These are phyloP conservation scores for Citrus cavaleriei DNA, from an alignment of 345 rosid genomes.

Conservation along the genomic window DNA sequence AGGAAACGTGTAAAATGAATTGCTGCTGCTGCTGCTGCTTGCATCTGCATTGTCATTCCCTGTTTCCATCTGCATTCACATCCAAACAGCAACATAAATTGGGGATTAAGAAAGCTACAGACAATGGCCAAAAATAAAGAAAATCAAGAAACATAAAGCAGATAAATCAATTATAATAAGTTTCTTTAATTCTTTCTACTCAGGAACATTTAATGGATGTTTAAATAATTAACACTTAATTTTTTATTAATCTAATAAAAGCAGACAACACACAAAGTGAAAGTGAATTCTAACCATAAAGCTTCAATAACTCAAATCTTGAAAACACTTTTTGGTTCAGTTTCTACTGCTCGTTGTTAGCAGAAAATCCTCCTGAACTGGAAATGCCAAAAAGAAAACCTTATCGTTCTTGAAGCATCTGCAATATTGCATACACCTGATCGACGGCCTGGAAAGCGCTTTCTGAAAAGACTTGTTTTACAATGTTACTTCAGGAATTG, in stretches of 20 bases:
- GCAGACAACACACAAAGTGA: neutral
- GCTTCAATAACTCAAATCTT: neutral
- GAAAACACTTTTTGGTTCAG: neutral
- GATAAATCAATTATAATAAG: neutral
- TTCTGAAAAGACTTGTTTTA: neutral
- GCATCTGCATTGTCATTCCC: slow-evolving; percentile 72
- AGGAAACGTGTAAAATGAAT: slow-evolving; percentile 24
- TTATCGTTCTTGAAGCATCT: neutral
- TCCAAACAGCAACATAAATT: neutral
- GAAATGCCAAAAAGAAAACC: neutral
- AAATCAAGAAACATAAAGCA: slow-evolving; percentile 6
- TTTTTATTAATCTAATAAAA: neutral
- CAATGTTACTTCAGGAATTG: neutral
- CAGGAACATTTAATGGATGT: too few species aligned
- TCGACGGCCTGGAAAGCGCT: neutral
- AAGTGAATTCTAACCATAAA: neutral
- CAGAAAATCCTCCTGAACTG: neutral
- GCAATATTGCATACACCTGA: neutral
- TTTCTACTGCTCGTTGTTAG: neutral
- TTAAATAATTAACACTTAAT: too few species aligned
- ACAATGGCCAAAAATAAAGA: neutral
- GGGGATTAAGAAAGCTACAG: neutral
- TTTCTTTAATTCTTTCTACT: neutral
- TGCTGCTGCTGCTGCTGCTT: neutral
- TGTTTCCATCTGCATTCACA: slow-evolving; percentile 55